A percentile compares a stretch with the other conserved stretches of the same genome.
Conservation (phyloP, 179 eudicot genomes). For the Heliamphora pulchella region DNA sequence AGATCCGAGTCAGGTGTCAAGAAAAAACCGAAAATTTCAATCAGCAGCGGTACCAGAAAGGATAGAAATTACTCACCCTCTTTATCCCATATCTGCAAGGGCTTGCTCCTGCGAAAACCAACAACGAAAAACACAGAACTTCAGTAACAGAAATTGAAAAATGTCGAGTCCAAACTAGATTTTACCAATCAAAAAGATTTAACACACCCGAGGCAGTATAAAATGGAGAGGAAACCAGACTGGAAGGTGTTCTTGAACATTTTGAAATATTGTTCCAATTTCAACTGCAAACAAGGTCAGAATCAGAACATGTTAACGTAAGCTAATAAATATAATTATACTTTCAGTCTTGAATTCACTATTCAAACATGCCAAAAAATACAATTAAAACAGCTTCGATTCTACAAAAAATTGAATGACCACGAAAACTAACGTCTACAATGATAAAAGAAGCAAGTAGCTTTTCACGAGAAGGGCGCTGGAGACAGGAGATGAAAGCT, state of each 20-base stretch:
- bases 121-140: neutral
- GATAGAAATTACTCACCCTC: slow-evolving; percentile 47
- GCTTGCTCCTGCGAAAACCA: slow-evolving; percentile 73
- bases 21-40: neutral
- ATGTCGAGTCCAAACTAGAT: neutral
- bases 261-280: neutral
- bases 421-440: no score
- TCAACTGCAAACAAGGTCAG: neutral
- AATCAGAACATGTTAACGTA: neutral
- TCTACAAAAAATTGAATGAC: no score
- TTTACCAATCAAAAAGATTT: neutral
- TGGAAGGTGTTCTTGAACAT: slow-evolving; percentile 99
- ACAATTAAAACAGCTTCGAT: neutral
- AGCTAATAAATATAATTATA: no score
- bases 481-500: neutral
- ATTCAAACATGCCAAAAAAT: neutral
- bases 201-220: slow-evolving; percentile 91
- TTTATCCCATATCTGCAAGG: slow-evolving; percentile 97
- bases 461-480: neutral
- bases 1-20: neutral
- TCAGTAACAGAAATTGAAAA: neutral
- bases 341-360: no score
- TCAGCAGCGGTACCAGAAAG: neutral
- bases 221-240: slow-evolving; percentile 87
- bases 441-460: neutral